Percentiles rank a stretch among this genome's conserved stretches.
phyloP scores from a whole-genome alignment of 176 grass and related monocot species.

The Eleusine coracana region DNA sequence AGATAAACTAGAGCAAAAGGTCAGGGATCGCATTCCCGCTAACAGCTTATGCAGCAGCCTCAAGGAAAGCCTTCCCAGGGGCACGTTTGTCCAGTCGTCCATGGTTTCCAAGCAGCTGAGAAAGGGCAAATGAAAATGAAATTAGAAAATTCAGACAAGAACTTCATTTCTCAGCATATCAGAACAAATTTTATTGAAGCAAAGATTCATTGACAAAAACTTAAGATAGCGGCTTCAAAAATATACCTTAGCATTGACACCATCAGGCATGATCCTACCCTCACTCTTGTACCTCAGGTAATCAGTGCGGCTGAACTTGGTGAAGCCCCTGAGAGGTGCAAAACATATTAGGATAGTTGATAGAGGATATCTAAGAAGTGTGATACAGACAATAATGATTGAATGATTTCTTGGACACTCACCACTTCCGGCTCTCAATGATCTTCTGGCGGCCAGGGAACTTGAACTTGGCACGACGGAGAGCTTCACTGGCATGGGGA shows the following conservation, averaged over 20 bases:
- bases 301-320: conserved; percentile 70
- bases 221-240: not conserved
- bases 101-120: conserved; percentile 57
- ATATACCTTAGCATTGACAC: conserved; percentile 75
- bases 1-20: conserved; percentile 12
- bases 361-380: not conserved
- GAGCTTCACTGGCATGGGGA: conserved; percentile 57
- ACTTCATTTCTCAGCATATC: not conserved
- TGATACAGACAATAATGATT: not conserved
- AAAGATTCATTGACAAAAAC: not conserved
- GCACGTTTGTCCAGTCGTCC: conserved; percentile 42
- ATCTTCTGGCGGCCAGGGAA: conserved; percentile 88
- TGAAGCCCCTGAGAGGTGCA: conserved; percentile 62
- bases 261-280: conserved; percentile 65
- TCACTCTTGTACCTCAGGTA: conserved; percentile 80
- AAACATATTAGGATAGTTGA: not conserved
- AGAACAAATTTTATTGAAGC: not conserved
- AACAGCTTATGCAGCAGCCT: conserved; percentile 23
- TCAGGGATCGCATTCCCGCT: not conserved
- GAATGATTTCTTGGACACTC: not conserved
- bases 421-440: conserved; percentile 76
- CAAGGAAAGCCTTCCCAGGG: conserved; percentile 54
- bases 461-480: conserved; percentile 82
- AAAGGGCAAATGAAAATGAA: not conserved
- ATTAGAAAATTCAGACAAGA: not conserved